phyloP scores from a whole-genome alignment of 768 basidiomycete genomes.

The Psilocybe azurescens region DNA sequence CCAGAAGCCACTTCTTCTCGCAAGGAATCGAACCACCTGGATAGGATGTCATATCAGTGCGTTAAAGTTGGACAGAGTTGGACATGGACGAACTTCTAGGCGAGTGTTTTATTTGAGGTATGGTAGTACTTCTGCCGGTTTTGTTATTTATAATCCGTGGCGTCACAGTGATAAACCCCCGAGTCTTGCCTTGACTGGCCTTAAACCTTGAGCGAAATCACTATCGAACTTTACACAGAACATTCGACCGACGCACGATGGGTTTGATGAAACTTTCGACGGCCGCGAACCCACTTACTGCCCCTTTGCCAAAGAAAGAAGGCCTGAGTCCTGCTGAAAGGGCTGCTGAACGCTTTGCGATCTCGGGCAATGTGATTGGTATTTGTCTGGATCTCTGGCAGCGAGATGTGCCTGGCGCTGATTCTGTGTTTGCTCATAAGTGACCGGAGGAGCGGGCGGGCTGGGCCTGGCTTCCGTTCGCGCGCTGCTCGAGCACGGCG shows the following conservation, averaged over 20 bases:
- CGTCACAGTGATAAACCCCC: no score
- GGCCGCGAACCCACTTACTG: conserved; percentile 24
- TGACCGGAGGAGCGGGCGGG: conserved; percentile 48
- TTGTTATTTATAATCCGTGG: no score
- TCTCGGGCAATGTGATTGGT: conserved; percentile 48
- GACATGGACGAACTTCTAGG: no score
- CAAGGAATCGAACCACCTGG: background rate
- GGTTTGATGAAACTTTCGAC: conserved; percentile 17
- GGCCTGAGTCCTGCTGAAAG: conserved; percentile 19
- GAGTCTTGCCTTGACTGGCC: background rate
- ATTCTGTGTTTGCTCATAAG: conserved; percentile 23
- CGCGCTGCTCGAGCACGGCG: conserved; percentile 50
- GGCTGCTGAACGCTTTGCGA: conserved; percentile 39
- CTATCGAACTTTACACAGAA: background rate
- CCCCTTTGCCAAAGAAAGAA: conserved; percentile 5
- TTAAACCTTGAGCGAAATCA: background rate
- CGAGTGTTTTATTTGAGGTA: no score
- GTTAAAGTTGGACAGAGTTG: background rate
- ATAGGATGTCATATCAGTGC: no score
- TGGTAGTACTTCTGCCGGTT: no score
- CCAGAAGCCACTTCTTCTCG: background rate
- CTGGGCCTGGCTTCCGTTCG: conserved; percentile 41
- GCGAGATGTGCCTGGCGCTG: background rate
- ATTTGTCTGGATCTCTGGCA: conserved; percentile 5
- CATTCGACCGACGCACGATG: background rate